phyloP scores from a whole-genome alignment of 768 basidiomycete species.

The Myochromella boudieri region DNA sequence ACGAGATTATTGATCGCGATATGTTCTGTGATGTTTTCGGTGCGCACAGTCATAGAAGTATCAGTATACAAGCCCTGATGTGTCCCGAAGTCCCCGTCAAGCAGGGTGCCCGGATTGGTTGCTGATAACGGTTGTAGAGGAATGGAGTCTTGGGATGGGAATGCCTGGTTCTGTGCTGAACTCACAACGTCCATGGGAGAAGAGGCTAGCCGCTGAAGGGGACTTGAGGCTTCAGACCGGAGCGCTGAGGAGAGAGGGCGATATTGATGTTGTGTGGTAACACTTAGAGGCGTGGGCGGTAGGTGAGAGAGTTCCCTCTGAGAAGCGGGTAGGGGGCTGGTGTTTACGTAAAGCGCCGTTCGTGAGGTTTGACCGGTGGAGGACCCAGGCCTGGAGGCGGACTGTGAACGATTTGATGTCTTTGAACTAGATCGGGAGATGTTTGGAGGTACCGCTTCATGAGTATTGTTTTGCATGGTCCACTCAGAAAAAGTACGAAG shows the following conservation, averaged over 20 bases:
- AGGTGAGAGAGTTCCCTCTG: not conserved
- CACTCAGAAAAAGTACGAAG: not conserved
- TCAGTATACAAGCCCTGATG: not conserved
- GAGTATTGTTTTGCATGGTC: not conserved
- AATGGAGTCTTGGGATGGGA: not conserved
- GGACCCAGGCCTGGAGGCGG: conserved; percentile 4
- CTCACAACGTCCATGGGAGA: not conserved
- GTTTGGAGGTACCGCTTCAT: not conserved
- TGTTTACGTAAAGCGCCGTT: conserved; percentile 7
- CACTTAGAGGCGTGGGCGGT: conserved; percentile 9
- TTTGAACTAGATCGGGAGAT: conserved; percentile 6
- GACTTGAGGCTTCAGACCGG: not conserved
- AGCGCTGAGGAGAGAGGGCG: not conserved
- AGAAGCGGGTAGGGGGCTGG: not conserved
- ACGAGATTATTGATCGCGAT: not conserved
- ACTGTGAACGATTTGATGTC: not conserved
- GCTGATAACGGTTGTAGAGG: not conserved
- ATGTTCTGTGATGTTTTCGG: not conserved
- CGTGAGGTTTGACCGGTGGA: conserved; percentile 1
- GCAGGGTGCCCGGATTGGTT: not conserved
- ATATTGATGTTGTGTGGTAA: conserved; percentile 3
- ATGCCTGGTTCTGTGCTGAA: not conserved
- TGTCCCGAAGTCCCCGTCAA: not conserved
- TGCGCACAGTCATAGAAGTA: not conserved
- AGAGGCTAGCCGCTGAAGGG: not conserved